Base-by-base conservation (phyloP, 352 stramenopile species). In the Pythium scleroteichum region DNA sequence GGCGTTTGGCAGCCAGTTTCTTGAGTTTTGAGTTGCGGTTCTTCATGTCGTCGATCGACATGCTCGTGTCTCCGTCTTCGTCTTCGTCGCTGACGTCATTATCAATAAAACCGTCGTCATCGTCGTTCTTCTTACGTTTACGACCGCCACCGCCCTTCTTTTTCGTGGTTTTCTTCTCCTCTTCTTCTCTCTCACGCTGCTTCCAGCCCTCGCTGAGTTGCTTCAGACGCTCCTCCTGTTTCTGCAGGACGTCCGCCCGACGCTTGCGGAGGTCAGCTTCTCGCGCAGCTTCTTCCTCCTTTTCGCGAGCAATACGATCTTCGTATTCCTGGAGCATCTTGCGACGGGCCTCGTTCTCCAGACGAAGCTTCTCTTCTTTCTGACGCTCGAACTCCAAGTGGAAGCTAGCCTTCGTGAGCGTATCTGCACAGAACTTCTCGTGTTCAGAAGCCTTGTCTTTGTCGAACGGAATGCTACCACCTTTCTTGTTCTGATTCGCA, bases 41-140 rank as follows among this genome's bases (percentile, higher is more conserved):
- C 75, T 95, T 93, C 86, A 95, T 95, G 68, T 95, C 85, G 63
- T 92, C 85, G 41, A 95, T 93, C 24, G 83, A 93, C 74, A 95
- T 90, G 48, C 72, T 73, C 26, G 60, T 71, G 45, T 79, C 79
- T 6, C 72, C 83, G 22, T 82, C 72, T 9, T 82, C 75, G 7
- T 93, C 80, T 4, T 88, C 80, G 38, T 90, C 82, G 46, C 84
- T 78, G 40, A 82, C 74, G 10, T 77, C 80, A 46, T 77, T 69
- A 55, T 88, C 68, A 60, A 88, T 88, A 56, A 87, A 88, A 24
- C 74, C 75, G 26, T 85, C 79, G 10, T 79, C 77, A 3, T 85
- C 82, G 9, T 74, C 58, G 6, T 51, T 62, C 75, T 88, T 94
- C 68, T 91, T 90, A 44, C 82, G 81, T 67, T 93, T 93, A 20